Evolutionary conservation across 225 moss, liverwort and hornwort species (phyloP), one percentile per base, ranked within the genome.

Genomic region (Bryoerythrophyllum caledonicum): DNA sequence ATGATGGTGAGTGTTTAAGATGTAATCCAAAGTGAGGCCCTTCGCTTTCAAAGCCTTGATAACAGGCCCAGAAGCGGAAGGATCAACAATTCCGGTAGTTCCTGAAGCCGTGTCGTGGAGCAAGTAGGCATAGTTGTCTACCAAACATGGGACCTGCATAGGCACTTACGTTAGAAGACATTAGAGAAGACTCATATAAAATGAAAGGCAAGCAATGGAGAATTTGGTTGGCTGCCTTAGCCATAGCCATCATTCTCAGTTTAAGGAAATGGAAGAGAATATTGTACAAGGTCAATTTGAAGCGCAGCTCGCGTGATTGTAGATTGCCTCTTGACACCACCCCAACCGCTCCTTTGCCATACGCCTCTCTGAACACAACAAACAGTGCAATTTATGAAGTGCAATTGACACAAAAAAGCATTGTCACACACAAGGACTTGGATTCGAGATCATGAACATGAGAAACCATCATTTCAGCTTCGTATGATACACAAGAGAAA

Each of bases 1-100:
- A 71, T 97, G 96, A 82, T 97, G 96, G 76, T 94, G 96, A 65
- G 96, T 97, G 74, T 97, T 97, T 49, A 97, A 78, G 49, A 97
- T 90, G 24, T 87, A 97, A 56, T 92, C 85, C 82, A 97, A 76
- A 15, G 83, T 77, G 48, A 83, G 66, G 13, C 92, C 92, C 80
- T 84, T 94, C 7, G 79, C 71, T 70, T 87, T 84, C 14, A 97
- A 80, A 60, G 92, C 90, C 76, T 74, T 88, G 24, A 90, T 80
- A 48, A 97, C 96, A 81, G 96, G 96, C 34, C 80, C 92, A 35
- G 82, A 90, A 73, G 94, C 92, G 19, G 94, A 94, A 46, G 96
- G 96, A 68, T 97, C 96, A 71, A 97, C 96, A 56, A 94, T 79
- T 46, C 94, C 96, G 3, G 96, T 94, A 57, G 79, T 63, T 37